Percentiles rank a stretch among this genome's conserved stretches.
Conservation (phyloP, 352 stramenopile species). For the Globisporangium nagaii region DNA sequence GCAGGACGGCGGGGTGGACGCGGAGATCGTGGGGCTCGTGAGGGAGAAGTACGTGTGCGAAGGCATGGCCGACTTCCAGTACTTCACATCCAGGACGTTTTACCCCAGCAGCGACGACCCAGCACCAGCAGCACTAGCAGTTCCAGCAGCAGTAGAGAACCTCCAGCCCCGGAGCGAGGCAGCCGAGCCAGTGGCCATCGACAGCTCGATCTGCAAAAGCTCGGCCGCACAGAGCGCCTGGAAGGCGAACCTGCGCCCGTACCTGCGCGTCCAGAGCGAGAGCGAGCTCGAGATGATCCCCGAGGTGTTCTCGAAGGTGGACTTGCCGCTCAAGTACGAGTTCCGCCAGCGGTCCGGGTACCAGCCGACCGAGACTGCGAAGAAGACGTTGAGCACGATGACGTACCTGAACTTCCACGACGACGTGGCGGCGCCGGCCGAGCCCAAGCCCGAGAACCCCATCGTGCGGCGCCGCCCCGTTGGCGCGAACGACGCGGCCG, state of each 20-base stretch:
- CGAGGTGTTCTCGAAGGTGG: constrained; percentile 81
- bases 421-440: constrained; percentile 39
- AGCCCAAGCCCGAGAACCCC: constrained; percentile 41
- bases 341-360: constrained; percentile 75
- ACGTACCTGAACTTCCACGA: constrained; percentile 81
- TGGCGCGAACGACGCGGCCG: constrained; percentile 49
- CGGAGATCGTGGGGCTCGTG: constrained; percentile 58
- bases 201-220: constrained; percentile 29
- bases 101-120: constrained; percentile 29
- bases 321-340: constrained; percentile 79
- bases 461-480: constrained; percentile 42
- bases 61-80: constrained; percentile 85
- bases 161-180: constrained; percentile 2
- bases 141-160: neutral
- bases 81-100: constrained; percentile 62
- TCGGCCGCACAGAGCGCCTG: constrained; percentile 36
- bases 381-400: constrained; percentile 69
- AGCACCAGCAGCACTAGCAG: neutral
- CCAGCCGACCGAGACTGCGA: constrained; percentile 45
- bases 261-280: constrained; percentile 41
- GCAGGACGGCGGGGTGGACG: constrained; percentile 10
- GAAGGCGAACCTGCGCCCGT: constrained; percentile 54
- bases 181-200: neutral
- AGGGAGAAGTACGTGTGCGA: constrained; percentile 81
- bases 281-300: constrained; percentile 67